Percentiles rank a stretch among this genome's conserved stretches.
These are phyloP conservation scores for Geotrichum klebahnii DNA, from an alignment of 1,139 yeast genomes.

Conservation along the genomic window DNA sequence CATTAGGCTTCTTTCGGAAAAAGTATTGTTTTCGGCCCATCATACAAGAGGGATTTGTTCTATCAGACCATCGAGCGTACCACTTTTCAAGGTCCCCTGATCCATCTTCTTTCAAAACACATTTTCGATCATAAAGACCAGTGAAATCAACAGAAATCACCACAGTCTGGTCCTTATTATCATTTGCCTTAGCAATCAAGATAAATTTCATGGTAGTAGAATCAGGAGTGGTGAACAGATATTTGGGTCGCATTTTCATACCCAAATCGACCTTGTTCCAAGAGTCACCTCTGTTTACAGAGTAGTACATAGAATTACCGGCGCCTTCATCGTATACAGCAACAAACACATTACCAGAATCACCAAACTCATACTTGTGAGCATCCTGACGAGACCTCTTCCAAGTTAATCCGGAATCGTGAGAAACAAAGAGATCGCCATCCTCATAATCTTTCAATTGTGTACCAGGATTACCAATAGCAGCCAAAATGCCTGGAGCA, in stretches of 20 bases:
- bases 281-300: constrained; percentile 69
- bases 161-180: constrained; percentile 28
- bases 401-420: constrained; percentile 82
- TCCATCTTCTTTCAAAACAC: constrained; percentile 45
- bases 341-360: constrained; percentile 70
- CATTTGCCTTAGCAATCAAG: constrained; percentile 46
- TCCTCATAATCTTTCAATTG: constrained; percentile 30
- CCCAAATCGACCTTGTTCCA: constrained; percentile 59
- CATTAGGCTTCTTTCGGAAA: constrained; percentile 61
- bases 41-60: constrained; percentile 56
- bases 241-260: constrained; percentile 45
- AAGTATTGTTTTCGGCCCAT: constrained; percentile 70
- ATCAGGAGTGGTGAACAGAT: constrained; percentile 62
- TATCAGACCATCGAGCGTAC: constrained; percentile 53
- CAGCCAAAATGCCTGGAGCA: constrained; percentile 69
- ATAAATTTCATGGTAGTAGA: constrained; percentile 64
- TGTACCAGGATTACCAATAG: constrained; percentile 40
- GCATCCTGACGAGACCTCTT: constrained; percentile 52
- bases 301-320: constrained; percentile 43
- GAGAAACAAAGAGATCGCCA: constrained; percentile 52
- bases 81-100: constrained; percentile 64
- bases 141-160: constrained; percentile 58
- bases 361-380: constrained; percentile 63
- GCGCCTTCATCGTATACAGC: constrained; percentile 48
- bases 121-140: constrained; percentile 46